These are phyloP conservation scores for Tuber calosporum DNA, from an alignment of 495 filamentous ascomycete genomes.

Conservation along the genomic window DNA sequence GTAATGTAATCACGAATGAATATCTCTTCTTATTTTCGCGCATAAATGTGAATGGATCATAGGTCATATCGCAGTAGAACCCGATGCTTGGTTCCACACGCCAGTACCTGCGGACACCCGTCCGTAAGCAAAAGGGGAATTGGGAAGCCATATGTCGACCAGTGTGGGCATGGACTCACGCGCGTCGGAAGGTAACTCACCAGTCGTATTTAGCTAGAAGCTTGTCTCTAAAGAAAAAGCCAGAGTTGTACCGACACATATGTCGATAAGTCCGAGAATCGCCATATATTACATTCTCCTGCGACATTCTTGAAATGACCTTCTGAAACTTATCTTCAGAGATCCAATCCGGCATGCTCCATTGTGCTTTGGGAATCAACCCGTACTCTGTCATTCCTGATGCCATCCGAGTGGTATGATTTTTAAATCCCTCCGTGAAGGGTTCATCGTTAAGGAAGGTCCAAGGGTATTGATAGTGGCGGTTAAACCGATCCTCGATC, in stretches of 20 bases:
- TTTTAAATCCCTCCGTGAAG: slow-evolving; percentile 65
- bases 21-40: slow-evolving; percentile 49
- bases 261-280: slow-evolving; percentile 85
- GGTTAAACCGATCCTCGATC: slow-evolving; percentile 51
- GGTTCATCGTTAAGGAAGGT: slow-evolving; percentile 96
- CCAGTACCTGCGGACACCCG: slow-evolving; percentile 47
- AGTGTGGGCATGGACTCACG: background rate
- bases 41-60: slow-evolving; percentile 54
- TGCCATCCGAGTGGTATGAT: slow-evolving; percentile 31
- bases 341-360: slow-evolving; percentile 87
- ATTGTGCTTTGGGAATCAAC: slow-evolving; percentile 83
- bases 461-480: slow-evolving; percentile 98
- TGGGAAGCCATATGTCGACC: background rate
- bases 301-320: slow-evolving; percentile 71
- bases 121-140: background rate
- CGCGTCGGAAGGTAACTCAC: slow-evolving; percentile 69
- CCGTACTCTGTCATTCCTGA: slow-evolving; percentile 47
- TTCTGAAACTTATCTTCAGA: slow-evolving; percentile 74
- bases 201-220: slow-evolving; percentile 85
- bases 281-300: slow-evolving; percentile 82
- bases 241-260: slow-evolving; percentile 99
- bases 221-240: slow-evolving; percentile 93
- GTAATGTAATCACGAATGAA: slow-evolving; percentile 50
- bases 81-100: slow-evolving; percentile 51
- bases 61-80: slow-evolving; percentile 51